These are phyloP conservation scores for Aspergillus sp. DNA, from an alignment of 2,329 filamentous ascomycete species.

Conservation along the genomic window DNA sequence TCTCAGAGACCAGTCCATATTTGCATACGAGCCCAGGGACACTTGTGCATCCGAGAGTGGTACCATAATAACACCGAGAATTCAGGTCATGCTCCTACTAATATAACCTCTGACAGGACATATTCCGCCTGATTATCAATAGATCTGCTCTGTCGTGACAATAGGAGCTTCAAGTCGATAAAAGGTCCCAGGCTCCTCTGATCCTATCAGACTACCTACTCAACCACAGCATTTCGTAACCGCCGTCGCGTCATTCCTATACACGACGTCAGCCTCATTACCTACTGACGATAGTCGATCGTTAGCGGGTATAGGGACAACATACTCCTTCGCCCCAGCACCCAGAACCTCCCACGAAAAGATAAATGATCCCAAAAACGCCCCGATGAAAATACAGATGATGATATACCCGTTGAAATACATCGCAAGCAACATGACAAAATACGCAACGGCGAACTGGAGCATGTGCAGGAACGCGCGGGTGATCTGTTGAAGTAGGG, in stretches of 20 bases:
- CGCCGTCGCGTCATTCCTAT: conserved; percentile 28
- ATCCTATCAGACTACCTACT: not conserved
- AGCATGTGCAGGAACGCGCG: conserved; percentile 70
- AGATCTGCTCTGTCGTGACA: too few relatives aligned
- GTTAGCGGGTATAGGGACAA: not conserved
- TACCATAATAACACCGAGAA: too few relatives aligned
- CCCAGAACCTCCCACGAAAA: conserved; percentile 68
- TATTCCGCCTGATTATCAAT: too few relatives aligned
- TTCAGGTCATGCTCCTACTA: too few relatives aligned
- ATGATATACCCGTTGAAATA: conserved; percentile 76
- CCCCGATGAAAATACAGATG: conserved; percentile 78
- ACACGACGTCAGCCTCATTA: not conserved
- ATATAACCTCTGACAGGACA: too few relatives aligned
- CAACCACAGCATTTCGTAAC: conserved; percentile 33
- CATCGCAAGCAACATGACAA: conserved; percentile 73
- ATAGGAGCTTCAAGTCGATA: too few relatives aligned
- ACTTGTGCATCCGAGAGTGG: too few relatives aligned
- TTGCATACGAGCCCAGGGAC: too few relatives aligned
- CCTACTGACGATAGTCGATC: too few relatives aligned
- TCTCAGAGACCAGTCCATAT: too few relatives aligned
- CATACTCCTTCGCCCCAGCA: conserved; percentile 22
- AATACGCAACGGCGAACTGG: conserved; percentile 76
- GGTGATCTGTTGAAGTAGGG: conserved; percentile 66
- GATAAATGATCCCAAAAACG: conserved; percentile 71
- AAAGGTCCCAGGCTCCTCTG: too few relatives aligned